Evolutionary conservation across 495 filamentous ascomycete species (phyloP).

Genomic region (Talaromyces thailandensis): DNA sequence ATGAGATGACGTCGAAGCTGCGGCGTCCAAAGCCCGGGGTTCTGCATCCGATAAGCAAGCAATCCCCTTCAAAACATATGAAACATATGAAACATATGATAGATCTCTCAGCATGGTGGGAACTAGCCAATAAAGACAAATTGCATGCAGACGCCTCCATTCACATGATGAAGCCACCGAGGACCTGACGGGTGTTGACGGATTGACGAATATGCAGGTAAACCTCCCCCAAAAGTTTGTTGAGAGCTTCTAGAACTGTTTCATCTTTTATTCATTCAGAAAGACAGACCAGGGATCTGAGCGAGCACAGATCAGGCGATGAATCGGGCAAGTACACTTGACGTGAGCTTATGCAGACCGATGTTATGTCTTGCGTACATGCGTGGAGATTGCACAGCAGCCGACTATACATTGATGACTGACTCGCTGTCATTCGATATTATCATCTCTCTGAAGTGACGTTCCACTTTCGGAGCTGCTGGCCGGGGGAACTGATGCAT

Average conservation of each 20-base stretch:
- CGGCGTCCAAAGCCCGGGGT: neutral
- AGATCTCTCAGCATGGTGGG: neutral
- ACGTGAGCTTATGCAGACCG: neutral
- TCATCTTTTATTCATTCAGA: neutral
- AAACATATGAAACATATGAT: neutral
- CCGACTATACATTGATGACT: neutral
- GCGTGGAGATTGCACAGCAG: neutral
- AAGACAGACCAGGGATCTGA: no score
- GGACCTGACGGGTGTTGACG: no score
- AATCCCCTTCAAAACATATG: no score
- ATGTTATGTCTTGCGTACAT: neutral
- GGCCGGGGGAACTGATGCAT: no score
- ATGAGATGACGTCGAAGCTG: neutral
- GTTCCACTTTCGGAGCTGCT: no score
- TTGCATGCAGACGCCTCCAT: no score
- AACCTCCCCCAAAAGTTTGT: no score
- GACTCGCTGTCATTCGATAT: no score
- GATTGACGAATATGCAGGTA: no score
- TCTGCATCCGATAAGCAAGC: neutral
- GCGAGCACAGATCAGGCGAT: neutral
- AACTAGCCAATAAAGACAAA: neutral
- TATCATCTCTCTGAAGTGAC: no score
- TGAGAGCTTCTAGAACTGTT: neutral
- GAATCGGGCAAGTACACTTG: neutral
- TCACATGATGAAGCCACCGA: no score